A percentile compares a stretch with the other conserved stretches of the same genome.
phyloP scores from a whole-genome alignment of 495 filamentous ascomycete genomes.

The Astrothelium macrocarpum region DNA sequence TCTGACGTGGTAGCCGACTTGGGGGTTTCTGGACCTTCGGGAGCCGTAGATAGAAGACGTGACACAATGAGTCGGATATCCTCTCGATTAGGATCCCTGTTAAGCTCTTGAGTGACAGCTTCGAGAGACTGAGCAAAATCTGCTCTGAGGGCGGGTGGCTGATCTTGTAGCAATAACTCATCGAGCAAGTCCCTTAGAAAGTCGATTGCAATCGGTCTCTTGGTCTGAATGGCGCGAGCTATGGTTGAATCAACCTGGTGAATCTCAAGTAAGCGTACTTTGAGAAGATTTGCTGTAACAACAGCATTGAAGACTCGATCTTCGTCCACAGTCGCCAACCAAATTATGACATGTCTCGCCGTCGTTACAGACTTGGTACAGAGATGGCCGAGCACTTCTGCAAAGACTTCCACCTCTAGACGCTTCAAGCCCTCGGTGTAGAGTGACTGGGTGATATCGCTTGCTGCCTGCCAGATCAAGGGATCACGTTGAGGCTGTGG shows the following conservation, averaged over 20 bases:
- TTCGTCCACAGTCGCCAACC: slow-evolving; percentile 59
- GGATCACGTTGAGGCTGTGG: slow-evolving; percentile 1
- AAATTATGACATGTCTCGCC: slow-evolving; percentile 62
- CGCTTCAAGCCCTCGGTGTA: slow-evolving; percentile 49
- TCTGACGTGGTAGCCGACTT: slow-evolving; percentile 44
- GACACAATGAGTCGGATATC: slow-evolving; percentile 57
- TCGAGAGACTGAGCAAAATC: slow-evolving; percentile 76
- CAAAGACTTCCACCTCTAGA: slow-evolving; percentile 72
- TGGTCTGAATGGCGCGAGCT: slow-evolving; percentile 57
- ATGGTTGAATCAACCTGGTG: slow-evolving; percentile 69
- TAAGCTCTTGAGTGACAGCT: slow-evolving; percentile 73
- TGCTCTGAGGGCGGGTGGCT: slow-evolving; percentile 63
- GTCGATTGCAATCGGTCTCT: slow-evolving; percentile 58
- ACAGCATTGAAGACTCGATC: slow-evolving; percentile 68
- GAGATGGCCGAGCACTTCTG: slow-evolving; percentile 69
- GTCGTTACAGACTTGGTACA: slow-evolving; percentile 67
- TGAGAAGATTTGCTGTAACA: slow-evolving; percentile 66
- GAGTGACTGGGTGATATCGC: slow-evolving; percentile 27
- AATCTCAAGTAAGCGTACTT: slow-evolving; percentile 64
- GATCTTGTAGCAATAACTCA: slow-evolving; percentile 64
- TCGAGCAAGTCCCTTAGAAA: slow-evolving; percentile 69
- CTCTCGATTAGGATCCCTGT: slow-evolving; percentile 57
- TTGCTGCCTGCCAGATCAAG: not conserved
- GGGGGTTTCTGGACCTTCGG: slow-evolving; percentile 24
- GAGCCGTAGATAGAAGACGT: slow-evolving; percentile 44